These are phyloP conservation scores for Candida khao-thaluensis DNA, from an alignment of 805 yeast genomes.

Conservation along the genomic window DNA sequence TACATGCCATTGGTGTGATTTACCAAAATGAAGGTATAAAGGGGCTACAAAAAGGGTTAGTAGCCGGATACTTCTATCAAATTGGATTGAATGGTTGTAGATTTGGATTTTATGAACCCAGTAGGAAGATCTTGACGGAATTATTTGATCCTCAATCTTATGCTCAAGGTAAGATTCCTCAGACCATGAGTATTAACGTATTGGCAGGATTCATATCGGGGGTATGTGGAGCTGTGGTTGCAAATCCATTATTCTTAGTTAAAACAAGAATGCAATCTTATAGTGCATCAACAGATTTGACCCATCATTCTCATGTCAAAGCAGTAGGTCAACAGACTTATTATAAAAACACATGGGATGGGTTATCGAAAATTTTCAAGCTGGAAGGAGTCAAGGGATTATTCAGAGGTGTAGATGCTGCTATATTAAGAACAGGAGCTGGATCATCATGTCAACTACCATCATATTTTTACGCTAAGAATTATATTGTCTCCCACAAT, in stretches of 20 bases:
- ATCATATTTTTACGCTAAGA: slow-evolving; percentile 76
- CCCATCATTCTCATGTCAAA: slow-evolving; percentile 13
- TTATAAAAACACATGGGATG: slow-evolving; percentile 68
- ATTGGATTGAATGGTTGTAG: slow-evolving; percentile 91
- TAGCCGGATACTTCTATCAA: slow-evolving; percentile 89
- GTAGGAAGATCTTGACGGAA: slow-evolving; percentile 58
- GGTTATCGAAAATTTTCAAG: slow-evolving; percentile 57
- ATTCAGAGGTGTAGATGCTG: slow-evolving; percentile 92
- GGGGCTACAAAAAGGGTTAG: slow-evolving; percentile 86
- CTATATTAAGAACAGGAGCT: slow-evolving; percentile 88
- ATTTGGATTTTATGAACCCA: slow-evolving; percentile 91
- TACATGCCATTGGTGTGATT: slow-evolving; percentile 77
- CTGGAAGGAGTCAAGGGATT: slow-evolving; percentile 76
- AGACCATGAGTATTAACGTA: slow-evolving; percentile 58
- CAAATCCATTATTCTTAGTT: slow-evolving; percentile 88
- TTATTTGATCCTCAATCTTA: slow-evolving; percentile 50
- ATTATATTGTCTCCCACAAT: slow-evolving; percentile 52
- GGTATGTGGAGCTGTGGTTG: slow-evolving; percentile 80
- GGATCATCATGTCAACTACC: slow-evolving; percentile 97
- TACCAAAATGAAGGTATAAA: slow-evolving; percentile 78
- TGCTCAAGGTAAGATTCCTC: slow-evolving; percentile 34
- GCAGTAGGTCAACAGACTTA: slow-evolving; percentile 88
- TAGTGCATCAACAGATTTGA: slow-evolving; percentile 10
- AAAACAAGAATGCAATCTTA: slow-evolving; percentile 97
- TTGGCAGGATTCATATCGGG: slow-evolving; percentile 83